A percentile compares a stretch with the other conserved stretches of the same genome.
Conservation (phyloP, 2,329 filamentous ascomycete genomes). For the Colletotrichum incanum region DNA sequence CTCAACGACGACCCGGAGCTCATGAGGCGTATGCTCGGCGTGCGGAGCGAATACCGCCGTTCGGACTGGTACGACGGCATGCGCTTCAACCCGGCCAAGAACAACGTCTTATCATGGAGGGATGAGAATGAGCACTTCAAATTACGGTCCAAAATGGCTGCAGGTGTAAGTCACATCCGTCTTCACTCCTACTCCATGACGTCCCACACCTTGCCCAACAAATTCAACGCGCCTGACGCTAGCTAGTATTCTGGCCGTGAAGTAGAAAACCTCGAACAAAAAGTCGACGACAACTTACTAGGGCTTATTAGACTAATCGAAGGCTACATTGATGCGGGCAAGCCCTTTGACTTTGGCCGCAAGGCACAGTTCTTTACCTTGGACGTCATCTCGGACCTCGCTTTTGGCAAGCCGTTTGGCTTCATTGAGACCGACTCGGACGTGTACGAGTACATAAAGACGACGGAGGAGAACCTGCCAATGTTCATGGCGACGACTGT, state of each 20-base stretch:
- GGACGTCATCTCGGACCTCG: slow-evolving; percentile 68
- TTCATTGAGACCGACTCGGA: slow-evolving; percentile 63
- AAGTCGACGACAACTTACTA: slow-evolving; percentile 63
- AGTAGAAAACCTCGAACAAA: slow-evolving; percentile 63
- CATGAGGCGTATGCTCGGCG: slow-evolving; percentile 55
- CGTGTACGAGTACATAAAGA: slow-evolving; percentile 62
- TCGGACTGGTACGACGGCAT: slow-evolving; percentile 63
- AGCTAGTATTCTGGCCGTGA: slow-evolving; percentile 65
- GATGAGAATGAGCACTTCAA: slow-evolving; percentile 61
- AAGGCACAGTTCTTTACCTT: slow-evolving; percentile 67
- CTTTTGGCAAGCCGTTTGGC: slow-evolving; percentile 64
- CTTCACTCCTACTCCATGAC: neutral
- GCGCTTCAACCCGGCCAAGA: slow-evolving; percentile 66
- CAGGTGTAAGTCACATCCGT: slow-evolving; percentile 57
- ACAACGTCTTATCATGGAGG: slow-evolving; percentile 67
- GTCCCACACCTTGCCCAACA: neutral
- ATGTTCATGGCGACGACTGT: slow-evolving; percentile 60
- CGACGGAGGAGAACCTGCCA: slow-evolving; percentile 59
- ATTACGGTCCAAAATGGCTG: slow-evolving; percentile 64
- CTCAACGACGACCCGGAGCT: slow-evolving; percentile 41
- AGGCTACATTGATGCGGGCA: slow-evolving; percentile 54
- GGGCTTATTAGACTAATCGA: slow-evolving; percentile 62
- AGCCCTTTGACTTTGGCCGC: slow-evolving; percentile 62
- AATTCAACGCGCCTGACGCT: neutral
- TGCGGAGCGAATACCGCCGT: slow-evolving; percentile 55